Percentiles rank a stretch among this genome's conserved stretches.
Evolutionary conservation across 768 basidiomycete species (phyloP).

Genomic region (Mycena chlorophos): DNA sequence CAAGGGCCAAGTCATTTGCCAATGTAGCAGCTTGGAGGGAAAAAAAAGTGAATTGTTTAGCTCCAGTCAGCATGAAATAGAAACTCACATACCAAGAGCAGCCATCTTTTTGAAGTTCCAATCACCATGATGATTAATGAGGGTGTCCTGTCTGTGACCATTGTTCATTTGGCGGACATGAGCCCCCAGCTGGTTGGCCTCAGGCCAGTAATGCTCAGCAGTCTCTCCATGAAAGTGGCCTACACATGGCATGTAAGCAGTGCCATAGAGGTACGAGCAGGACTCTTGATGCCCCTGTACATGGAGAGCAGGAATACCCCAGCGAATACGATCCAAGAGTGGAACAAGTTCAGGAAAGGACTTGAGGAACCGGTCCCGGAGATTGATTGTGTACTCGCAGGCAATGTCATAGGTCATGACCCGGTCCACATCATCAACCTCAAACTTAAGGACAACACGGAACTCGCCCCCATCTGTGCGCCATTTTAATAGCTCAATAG

Average conservation of each 20-base stretch:
- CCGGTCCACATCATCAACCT: slow-evolving; percentile 1
- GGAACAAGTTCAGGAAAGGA: slow-evolving; percentile 14
- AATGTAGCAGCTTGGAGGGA: neutral
- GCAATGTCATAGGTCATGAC: slow-evolving; percentile 20
- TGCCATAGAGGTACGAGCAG: slow-evolving; percentile 21
- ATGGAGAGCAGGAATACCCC: slow-evolving; percentile 22
- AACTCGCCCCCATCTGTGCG: neutral
- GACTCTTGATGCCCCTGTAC: slow-evolving; percentile 25
- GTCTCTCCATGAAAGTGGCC: slow-evolving; percentile 29
- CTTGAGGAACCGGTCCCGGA: slow-evolving; percentile 10
- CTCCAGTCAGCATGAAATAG: neutral
- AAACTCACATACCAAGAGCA: neutral
- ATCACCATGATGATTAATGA: slow-evolving; percentile 21
- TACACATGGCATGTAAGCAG: slow-evolving; percentile 19
- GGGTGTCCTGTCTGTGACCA: slow-evolving; percentile 24
- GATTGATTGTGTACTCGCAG: slow-evolving; percentile 19
- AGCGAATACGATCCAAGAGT: slow-evolving; percentile 8
- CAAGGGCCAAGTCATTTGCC: neutral
- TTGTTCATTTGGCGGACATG: slow-evolving; percentile 26
- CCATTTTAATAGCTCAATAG: neutral
- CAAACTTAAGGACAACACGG: neutral
- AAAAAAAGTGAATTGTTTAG: neutral
- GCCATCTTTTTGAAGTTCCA: slow-evolving; percentile 24
- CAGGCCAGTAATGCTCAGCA: slow-evolving; percentile 23
- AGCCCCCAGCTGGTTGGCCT: slow-evolving; percentile 18